Evolutionary conservation across 1,139 yeast genomes (phyloP), one percentile per base, ranked within the genome.

Genomic region (Zygosaccharomyces pseudobailii): DNA sequence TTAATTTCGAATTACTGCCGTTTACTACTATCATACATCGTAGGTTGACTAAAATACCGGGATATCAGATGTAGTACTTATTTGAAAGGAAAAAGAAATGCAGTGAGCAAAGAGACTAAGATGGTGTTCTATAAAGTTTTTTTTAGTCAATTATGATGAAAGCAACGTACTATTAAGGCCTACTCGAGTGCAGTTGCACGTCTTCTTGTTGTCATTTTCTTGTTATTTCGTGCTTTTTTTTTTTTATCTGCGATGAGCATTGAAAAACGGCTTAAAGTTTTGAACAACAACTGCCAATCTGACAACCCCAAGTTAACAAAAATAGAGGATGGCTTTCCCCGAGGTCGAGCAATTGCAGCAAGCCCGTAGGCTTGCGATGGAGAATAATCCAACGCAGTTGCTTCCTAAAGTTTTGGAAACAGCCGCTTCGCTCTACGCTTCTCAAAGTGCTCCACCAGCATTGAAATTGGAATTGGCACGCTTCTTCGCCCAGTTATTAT

Each of bases 381-480:
- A 73, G 25, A 73, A 71, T 38, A 60, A 55, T 52, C 72, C 74
- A 1, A 59, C 54, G 24, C 68, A 71, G 33, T 68, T 74, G 47
- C 73, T 78, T 50, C 77, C 82, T 3, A 79, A 76, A 51, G 82
- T 80, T 19, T 65, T 79, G 38, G 71, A 77, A 40, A 80, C 79
- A 36, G 74, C 81, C 33, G 69, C 76, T 44, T 72, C 74, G 45
- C 71, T 79, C 49, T 65, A 61, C 28, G 39, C 56, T 62, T 66
- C 55, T 43, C 65, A 74, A 73, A 67, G 47, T 77, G 75, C 45
- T 68, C 77, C 36, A 72, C 75, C 59, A 62, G 69, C 32, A 65
- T 70, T 30, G 71, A 64, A 40, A 68, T 32, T 45, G 21, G 55
- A 52, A 27, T 43, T 63, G 25, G 53, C 61, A 6, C 52, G 55